Evolutionary conservation across 768 basidiomycete species (phyloP), one percentile per base, ranked within the genome.

Genomic region (Nevesoporus exiguus): DNA sequence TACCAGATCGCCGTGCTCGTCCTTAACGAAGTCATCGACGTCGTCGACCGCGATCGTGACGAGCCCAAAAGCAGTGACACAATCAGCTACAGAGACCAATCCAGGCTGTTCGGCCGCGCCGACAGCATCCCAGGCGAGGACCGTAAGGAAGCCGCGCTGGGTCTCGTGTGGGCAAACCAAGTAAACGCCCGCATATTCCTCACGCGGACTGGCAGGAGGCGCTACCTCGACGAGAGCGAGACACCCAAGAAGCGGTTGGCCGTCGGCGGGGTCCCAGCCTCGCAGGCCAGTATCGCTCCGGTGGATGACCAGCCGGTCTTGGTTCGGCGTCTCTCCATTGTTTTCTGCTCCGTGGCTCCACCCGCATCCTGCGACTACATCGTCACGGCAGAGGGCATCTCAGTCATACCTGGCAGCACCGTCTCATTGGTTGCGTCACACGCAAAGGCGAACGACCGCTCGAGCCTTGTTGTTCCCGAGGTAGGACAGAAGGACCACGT

Each of bases 101-200:
- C 85, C 3, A 80, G 81, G 17, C 85, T 86, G 82, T 97, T 96
- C 66, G 79, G 78, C 37, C 80, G 85, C 17, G 82, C 82, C 22
- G 78, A 83, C 61, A 80, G 74, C 49, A 66, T 82, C 22, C 77
- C 80, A 0, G 81, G 81, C 2, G 82, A 83, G 54, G 74, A 78
- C 53, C 71, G 67, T 42, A 93, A 93, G 64, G 89, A 96, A 70
- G 93, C 90, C 0, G 83, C 81, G 36, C 74, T 98, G 2, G 95
- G 95, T 3, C 82, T 97, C 47, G 85, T 84, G 9, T 98, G 96
- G 96, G 89, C 95, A 15, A 98, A 96, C 69, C 88, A 92, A 63
- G 77, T 98, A 52, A 95, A 96, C 61, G 80, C 78, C 5, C 81
- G 96, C 22, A 79, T 98, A 43, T 85, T 96, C 78, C 79, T 97